These are phyloP conservation scores for Thalassiosira profunda DNA, from an alignment of 108 stramenopile species.

Conservation along the genomic window DNA sequence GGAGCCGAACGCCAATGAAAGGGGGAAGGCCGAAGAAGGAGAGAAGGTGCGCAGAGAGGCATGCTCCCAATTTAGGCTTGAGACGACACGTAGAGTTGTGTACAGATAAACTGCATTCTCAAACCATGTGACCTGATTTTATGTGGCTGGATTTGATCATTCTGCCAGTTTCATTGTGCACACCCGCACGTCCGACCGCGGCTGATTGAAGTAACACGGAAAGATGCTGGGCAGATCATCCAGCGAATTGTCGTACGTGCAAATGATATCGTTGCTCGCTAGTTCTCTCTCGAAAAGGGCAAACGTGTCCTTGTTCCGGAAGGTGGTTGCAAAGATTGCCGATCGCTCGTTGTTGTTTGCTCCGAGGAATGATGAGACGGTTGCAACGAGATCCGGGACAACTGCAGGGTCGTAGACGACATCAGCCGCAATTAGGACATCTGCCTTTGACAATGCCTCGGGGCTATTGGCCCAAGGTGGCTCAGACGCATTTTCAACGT, in stretches of 20 bases:
- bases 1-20: conserved; percentile 14
- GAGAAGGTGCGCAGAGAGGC: too few species aligned
- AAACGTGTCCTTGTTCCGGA: conserved; percentile 62
- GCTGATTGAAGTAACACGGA: conserved; percentile 63
- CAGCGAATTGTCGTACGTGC: conserved; percentile 18
- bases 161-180: conserved; percentile 34
- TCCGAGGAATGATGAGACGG: conserved; percentile 47
- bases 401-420: conserved; percentile 60
- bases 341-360: conserved; percentile 13
- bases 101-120: too few species aligned
- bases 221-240: conserved; percentile 42
- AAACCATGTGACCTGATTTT: too few species aligned
- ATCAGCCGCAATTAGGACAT: conserved; percentile 75
- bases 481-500: background rate
- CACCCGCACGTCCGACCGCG: conserved; percentile 57
- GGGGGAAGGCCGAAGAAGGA: too few species aligned
- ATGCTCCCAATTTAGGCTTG: too few species aligned
- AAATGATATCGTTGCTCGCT: conserved; percentile 31
- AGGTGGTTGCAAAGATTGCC: conserved; percentile 64
- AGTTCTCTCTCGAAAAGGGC: conserved; percentile 51
- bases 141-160: background rate
- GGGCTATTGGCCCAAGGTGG: background rate
- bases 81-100: too few species aligned
- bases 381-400: conserved; percentile 44
- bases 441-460: conserved; percentile 27